phyloP scores from a whole-genome alignment of 805 yeast species.

The Candida ascalaphidarum region DNA sequence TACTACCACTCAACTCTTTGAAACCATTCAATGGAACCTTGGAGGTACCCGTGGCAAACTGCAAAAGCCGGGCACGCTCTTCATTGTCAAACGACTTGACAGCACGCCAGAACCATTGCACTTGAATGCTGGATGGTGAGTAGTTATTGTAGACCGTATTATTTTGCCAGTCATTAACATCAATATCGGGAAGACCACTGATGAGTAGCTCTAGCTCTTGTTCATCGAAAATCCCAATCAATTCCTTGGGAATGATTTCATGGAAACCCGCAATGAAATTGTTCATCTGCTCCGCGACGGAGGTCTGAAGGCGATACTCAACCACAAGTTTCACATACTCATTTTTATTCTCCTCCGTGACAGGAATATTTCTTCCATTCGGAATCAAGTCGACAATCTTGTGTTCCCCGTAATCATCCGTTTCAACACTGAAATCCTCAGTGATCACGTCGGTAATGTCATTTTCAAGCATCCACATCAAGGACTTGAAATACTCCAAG shows the following conservation, averaged over 20 bases:
- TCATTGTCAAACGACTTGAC: slow-evolving; percentile 90
- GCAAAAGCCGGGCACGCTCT: slow-evolving; percentile 87
- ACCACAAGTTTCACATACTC: slow-evolving; percentile 84
- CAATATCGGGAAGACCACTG: slow-evolving; percentile 93
- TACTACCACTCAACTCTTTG: slow-evolving; percentile 79
- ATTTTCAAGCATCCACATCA: slow-evolving; percentile 94
- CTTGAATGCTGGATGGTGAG: slow-evolving; percentile 72
- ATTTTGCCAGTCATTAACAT: slow-evolving; percentile 91
- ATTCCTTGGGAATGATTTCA: slow-evolving; percentile 77
- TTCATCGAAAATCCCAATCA: slow-evolving; percentile 85
- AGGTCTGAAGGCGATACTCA: slow-evolving; percentile 74
- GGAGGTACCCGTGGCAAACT: slow-evolving; percentile 95
- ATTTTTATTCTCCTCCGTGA: slow-evolving; percentile 82
- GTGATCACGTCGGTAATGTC: slow-evolving; percentile 93
- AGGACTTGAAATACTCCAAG: slow-evolving; percentile 82
- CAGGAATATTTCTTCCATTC: slow-evolving; percentile 74
- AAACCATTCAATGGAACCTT: slow-evolving; percentile 95
- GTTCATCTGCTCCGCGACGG: slow-evolving; percentile 83
- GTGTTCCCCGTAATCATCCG: slow-evolving; percentile 90
- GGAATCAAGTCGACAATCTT: slow-evolving; percentile 76
- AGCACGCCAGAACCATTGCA: slow-evolving; percentile 97
- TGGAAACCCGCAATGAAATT: slow-evolving; percentile 82
- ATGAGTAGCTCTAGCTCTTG: slow-evolving; percentile 89
- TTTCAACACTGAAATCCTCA: slow-evolving; percentile 88
- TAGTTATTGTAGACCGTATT: slow-evolving; percentile 79